Base-by-base conservation (phyloP, 495 filamentous ascomycete species). In the Peziza echinospora region DNA sequence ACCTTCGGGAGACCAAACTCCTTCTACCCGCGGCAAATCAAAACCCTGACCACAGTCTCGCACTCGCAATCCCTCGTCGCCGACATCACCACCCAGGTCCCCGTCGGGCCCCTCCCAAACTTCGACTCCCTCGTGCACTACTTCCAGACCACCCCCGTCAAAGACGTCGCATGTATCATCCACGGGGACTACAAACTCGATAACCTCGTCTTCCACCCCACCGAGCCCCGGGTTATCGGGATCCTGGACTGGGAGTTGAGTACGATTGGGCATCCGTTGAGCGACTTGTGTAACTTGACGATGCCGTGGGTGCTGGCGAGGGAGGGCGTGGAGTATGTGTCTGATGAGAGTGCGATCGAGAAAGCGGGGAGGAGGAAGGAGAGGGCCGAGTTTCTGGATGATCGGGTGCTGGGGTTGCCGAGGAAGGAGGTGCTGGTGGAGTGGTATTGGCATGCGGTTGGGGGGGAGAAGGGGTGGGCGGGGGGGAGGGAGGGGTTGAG, bases 131-230 rank as follows among this genome's bases (percentile, higher is more conserved):
- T 53, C 46, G 53, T 87, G 47, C 59, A 57, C 2, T 93, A 87
- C 65, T 93, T 96, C 55, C 64, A 73, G 48, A 61, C 64, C 49
- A 69, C 65, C 24, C 83, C 91, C 58, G 86, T 89, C 2, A 68
- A 67, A 24, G 86, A 94, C 55, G 67, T 81, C 37, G 76, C 72
- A 21, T 78, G 76, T 2, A 67, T 93, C 19, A 76, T 97, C 22
- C 89, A 97, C 55, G 89, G 89, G 22, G 89, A 97, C 56, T 97
- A 87, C 66, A 97, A 97, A 65, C 87, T 97, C 56, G 89, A 97
- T 61, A 97, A 97, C 55, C 64, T 96, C 48, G 80, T 97, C 40
- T 97, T 87, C 60, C 84, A 92, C 63, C 76, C 80, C 63, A 85
- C 76, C 0, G 84, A 91, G 62, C 74, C 89, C 10, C 62, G 76